A percentile compares a stretch with the other conserved stretches of the same genome.
These are phyloP conservation scores for Mortierella antarctica DNA, from an alignment of 192 early-diverging fungal genomes.

Conservation along the genomic window DNA sequence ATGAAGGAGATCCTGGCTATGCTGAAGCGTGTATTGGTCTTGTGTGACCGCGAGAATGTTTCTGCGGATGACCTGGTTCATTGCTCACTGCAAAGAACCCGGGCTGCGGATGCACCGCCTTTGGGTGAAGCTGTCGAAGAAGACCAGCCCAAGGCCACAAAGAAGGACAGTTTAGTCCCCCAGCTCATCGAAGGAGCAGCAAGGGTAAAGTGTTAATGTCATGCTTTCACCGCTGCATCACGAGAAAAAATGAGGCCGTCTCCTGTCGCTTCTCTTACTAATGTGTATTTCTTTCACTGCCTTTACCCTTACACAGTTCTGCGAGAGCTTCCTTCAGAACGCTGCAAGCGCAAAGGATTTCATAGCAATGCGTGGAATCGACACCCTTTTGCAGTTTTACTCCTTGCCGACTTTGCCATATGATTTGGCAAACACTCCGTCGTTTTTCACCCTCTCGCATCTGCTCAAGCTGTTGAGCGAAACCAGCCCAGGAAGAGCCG, in stretches of 20 bases:
- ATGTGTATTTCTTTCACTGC: not conserved
- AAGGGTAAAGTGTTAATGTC: constrained; percentile 58
- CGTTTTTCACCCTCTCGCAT: constrained; percentile 75
- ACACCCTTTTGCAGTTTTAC: constrained; percentile 71
- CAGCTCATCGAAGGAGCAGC: constrained; percentile 74
- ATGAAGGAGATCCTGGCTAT: constrained; percentile 76
- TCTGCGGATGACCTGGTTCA: constrained; percentile 60
- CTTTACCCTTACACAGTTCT: constrained; percentile 59
- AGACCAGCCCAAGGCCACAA: constrained; percentile 58
- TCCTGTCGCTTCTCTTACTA: not conserved
- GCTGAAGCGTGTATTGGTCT: constrained; percentile 73
- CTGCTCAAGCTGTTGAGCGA: constrained; percentile 79
- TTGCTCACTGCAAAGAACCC: constrained; percentile 28
- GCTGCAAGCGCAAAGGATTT: constrained; percentile 78
- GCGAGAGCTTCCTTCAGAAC: constrained; percentile 90
- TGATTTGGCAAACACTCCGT: constrained; percentile 72
- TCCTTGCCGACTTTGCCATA: constrained; percentile 75
- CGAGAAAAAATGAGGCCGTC: no score
- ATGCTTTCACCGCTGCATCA: not conserved
- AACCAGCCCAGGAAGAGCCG: constrained; percentile 61
- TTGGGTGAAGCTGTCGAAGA: constrained; percentile 27
- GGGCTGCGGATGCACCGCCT: constrained; percentile 15
- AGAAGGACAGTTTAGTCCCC: constrained; percentile 61
- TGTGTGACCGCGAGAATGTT: constrained; percentile 60
- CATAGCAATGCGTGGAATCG: constrained; percentile 67